A percentile compares a stretch with the other conserved stretches of the same genome.
Conservation (phyloP, 2,329 filamentous ascomycete species). For the Fusarium pininemorale region DNA sequence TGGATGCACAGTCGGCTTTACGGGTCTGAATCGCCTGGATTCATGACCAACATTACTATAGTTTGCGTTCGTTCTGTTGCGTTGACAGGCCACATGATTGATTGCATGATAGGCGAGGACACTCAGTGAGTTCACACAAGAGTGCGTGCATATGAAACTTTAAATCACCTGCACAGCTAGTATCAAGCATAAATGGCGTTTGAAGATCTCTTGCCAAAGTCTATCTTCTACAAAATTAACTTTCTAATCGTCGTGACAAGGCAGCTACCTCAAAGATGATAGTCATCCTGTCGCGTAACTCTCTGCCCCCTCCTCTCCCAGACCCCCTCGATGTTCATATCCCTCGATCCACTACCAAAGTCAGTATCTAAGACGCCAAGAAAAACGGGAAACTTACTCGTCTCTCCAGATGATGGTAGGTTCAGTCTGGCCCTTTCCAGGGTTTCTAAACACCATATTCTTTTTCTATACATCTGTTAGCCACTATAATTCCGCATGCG, state of each 20-base stretch:
- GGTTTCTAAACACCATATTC: slow-evolving; percentile 42
- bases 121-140: not conserved
- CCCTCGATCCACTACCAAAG: slow-evolving; percentile 17
- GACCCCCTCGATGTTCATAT: slow-evolving; percentile 35
- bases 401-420: slow-evolving; percentile 34
- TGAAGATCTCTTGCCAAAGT: not conserved
- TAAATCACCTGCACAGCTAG: not conserved
- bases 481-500: fast-evolving
- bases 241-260: too few species aligned
- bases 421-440: slow-evolving; percentile 29
- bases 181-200: not conserved
- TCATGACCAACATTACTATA: too few species aligned
- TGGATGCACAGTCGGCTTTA: fast-evolving
- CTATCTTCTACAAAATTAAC: not conserved
- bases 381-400: slow-evolving; percentile 8
- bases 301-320: slow-evolving; percentile 39
- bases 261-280: slow-evolving; percentile 22
- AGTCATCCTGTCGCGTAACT: slow-evolving; percentile 30
- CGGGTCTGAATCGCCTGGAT: too few species aligned
- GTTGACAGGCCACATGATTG: not conserved
- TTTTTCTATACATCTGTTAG: slow-evolving; percentile 21
- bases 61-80: not conserved
- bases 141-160: fast-evolving
- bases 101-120: fast-evolving
- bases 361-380: not conserved